Evolutionary conservation across 2,329 filamentous ascomycete genomes (phyloP).

Genomic region (Trichoderma harzianum): DNA sequence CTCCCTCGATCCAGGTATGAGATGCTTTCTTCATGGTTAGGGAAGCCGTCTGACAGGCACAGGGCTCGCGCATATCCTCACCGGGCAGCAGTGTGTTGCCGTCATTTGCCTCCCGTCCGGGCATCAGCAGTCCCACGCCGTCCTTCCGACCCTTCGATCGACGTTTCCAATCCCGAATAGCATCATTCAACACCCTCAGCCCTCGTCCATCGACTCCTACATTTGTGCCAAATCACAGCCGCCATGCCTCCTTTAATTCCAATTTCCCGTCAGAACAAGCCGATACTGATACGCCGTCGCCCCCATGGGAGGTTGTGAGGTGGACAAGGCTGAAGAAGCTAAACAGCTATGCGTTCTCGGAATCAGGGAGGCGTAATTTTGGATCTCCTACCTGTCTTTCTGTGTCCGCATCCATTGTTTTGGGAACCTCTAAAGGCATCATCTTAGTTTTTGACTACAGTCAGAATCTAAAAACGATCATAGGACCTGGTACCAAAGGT

Average conservation of each 20-base stretch:
- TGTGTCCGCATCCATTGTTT: conserved; percentile 80
- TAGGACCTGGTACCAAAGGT: conserved; percentile 91
- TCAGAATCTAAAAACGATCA: conserved; percentile 89
- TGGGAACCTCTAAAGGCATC: conserved; percentile 92
- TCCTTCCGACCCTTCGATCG: conserved; percentile 92
- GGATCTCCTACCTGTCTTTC: conserved; percentile 86
- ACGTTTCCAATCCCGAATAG: conserved; percentile 84
- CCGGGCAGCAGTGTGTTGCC: conserved; percentile 72
- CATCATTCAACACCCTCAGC: conserved; percentile 51
- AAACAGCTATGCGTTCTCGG: conserved; percentile 85
- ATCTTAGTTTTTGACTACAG: conserved; percentile 97
- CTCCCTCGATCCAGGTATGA: conserved; percentile 75
- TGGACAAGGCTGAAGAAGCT: conserved; percentile 95
- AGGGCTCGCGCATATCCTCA: conserved; percentile 62
- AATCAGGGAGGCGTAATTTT: conserved; percentile 87
- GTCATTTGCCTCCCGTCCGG: conserved; percentile 63
- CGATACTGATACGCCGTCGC: conserved; percentile 67
- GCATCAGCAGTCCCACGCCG: conserved; percentile 67
- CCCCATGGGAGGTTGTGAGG: conserved; percentile 93
- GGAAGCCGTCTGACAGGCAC: conserved; percentile 28
- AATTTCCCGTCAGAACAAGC: conserved; percentile 60
- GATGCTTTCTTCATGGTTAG: neutral
- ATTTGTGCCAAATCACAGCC: conserved; percentile 72
- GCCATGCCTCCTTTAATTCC: conserved; percentile 75
- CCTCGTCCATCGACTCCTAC: conserved; percentile 74